phyloP scores from a whole-genome alignment of 148 eudicot species.

The Rhododendron vialii region DNA sequence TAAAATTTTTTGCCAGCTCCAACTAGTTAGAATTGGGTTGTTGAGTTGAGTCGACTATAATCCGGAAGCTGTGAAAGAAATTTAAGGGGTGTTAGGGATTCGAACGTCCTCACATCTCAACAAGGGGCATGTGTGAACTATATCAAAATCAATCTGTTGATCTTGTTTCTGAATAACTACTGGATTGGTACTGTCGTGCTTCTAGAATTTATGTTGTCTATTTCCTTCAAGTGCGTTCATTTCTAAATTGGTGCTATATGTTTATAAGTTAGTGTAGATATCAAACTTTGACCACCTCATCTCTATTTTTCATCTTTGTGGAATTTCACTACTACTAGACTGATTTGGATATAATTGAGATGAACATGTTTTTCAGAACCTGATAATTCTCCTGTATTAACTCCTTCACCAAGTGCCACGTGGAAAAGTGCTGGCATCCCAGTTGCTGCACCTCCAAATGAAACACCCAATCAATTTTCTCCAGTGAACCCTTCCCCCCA shows the following conservation, averaged over 20 bases:
- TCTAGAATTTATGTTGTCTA: background rate
- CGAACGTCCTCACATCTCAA: no score
- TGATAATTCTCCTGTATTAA: conserved; percentile 19
- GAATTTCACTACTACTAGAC: background rate
- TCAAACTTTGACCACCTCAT: background rate
- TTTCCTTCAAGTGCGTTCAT: background rate
- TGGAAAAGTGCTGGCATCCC: conserved; percentile 18
- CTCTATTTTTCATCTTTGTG: background rate
- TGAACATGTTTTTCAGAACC: conserved; percentile 19
- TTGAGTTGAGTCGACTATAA: background rate
- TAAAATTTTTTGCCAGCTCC: background rate
- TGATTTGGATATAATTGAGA: background rate
- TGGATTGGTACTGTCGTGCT: background rate
- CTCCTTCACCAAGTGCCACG: conserved; percentile 30
- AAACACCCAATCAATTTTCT: conserved; percentile 12
- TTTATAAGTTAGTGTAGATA: background rate
- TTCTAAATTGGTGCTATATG: background rate
- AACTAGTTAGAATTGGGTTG: background rate
- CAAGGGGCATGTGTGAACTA: background rate
- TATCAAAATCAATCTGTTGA: background rate
- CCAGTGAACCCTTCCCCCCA: conserved; percentile 23
- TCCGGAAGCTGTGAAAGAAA: background rate
- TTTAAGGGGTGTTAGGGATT: background rate
- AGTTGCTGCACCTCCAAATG: conserved; percentile 33
- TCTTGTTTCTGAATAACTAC: background rate